A percentile compares a stretch with the other conserved stretches of the same genome.
These are phyloP conservation scores for Xylogone sp. DNA, from an alignment of 2,329 filamentous ascomycete genomes.

Conservation along the genomic window DNA sequence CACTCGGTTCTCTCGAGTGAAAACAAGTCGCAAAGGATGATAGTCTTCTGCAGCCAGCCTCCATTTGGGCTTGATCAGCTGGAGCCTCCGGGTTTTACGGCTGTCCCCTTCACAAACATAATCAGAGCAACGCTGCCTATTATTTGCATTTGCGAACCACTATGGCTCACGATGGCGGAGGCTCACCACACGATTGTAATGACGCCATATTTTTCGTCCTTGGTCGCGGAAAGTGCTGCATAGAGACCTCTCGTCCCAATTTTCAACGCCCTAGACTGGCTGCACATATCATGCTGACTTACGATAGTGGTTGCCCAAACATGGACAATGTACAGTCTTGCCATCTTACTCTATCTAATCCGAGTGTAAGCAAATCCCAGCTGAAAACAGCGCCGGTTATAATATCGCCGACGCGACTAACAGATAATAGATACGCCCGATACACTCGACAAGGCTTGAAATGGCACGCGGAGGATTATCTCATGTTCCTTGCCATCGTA, in stretches of 20 bases:
- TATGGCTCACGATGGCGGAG: background rate
- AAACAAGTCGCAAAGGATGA: background rate
- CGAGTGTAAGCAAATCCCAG: background rate
- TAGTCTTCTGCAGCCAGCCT: background rate
- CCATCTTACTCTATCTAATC: background rate
- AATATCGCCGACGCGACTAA: background rate
- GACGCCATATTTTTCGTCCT: background rate
- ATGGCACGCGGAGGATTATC: conserved; percentile 18
- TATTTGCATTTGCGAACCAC: background rate
- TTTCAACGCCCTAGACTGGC: background rate
- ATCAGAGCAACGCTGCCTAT: background rate
- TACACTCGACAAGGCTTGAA: conserved; percentile 15
- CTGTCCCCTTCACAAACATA: background rate
- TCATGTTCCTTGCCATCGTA: conserved; percentile 17
- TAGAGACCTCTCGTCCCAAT: background rate
- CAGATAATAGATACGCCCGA: conserved; percentile 13
- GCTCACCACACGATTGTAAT: background rate
- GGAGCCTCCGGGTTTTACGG: background rate
- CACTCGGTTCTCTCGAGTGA: background rate
- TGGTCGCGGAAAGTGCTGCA: background rate
- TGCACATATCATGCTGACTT: background rate
- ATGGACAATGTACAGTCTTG: background rate
- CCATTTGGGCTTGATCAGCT: no score
- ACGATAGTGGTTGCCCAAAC: background rate
- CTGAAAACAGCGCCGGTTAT: background rate